phyloP scores from a whole-genome alignment of 306 rosid species.

The Fragaria vesca region DNA sequence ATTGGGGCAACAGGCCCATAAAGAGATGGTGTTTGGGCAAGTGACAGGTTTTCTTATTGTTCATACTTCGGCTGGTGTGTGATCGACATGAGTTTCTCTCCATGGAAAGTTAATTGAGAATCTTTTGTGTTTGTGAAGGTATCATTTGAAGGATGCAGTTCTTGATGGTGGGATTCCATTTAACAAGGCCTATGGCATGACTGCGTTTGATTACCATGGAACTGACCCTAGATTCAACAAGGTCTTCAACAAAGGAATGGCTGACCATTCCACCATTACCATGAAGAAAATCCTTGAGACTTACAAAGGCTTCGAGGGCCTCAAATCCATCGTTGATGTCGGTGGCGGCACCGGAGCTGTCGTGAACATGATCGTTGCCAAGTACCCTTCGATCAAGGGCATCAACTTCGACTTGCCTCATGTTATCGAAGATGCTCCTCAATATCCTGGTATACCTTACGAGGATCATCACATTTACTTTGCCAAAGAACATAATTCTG shows the following conservation, averaged over 20 bases:
- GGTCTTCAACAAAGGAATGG: conserved; percentile 87
- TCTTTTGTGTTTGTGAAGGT: conserved; percentile 41
- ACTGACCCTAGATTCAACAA: conserved; percentile 85
- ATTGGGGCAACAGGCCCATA: not conserved
- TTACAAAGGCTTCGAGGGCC: conserved; percentile 80
- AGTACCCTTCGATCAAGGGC: conserved; percentile 75
- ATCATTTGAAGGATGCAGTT: conserved; percentile 78
- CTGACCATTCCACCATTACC: conserved; percentile 77
- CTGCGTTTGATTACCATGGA: conserved; percentile 82
- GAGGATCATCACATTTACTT: not conserved
- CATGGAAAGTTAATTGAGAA: not conserved
- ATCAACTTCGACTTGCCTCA: conserved; percentile 90
- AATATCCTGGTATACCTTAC: conserved; percentile 48
- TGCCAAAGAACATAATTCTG: not conserved
- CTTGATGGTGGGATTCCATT: conserved; percentile 94
- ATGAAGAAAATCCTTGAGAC: conserved; percentile 75
- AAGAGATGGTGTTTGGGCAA: not conserved
- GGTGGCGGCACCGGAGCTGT: conserved; percentile 93
- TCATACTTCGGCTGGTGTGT: not conserved
- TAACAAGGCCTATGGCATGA: conserved; percentile 91
- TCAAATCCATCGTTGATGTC: conserved; percentile 71
- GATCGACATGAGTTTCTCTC: not conserved
- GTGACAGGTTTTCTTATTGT: not conserved
- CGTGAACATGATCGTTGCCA: conserved; percentile 64
- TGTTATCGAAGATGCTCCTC: conserved; percentile 78